Evolutionary conservation across 306 rosid genomes (phyloP).

Genomic region (Sindora glabra): DNA sequence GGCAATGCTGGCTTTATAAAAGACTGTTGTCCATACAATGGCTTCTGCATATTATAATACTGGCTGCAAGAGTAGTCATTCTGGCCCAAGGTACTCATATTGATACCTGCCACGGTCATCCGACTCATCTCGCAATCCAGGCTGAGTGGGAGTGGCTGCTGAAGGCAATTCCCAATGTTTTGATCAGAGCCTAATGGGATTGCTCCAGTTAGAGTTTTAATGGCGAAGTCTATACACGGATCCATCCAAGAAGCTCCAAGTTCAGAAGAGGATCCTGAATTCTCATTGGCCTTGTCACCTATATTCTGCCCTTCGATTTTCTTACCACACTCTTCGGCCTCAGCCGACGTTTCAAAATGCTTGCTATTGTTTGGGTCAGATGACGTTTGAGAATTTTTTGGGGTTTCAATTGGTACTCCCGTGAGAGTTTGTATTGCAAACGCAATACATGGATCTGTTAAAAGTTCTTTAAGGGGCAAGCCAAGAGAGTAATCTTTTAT

Average conservation of each 20-base stretch:
- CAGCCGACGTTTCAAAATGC: constrained; percentile 13
- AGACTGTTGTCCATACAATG: constrained; percentile 20
- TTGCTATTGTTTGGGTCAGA: constrained; percentile 2
- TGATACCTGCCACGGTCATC: constrained; percentile 19
- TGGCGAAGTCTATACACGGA: constrained; percentile 79
- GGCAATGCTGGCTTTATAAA: constrained; percentile 22
- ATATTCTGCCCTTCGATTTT: constrained; percentile 4
- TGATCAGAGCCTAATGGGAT: constrained; percentile 46
- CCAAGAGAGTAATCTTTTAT: constrained; percentile 26
- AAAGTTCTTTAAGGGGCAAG: constrained; percentile 45
- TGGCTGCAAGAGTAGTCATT: constrained; percentile 21
- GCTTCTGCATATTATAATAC: constrained; percentile 17
- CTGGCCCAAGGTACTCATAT: constrained; percentile 17
- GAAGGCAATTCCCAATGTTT: constrained; percentile 34
- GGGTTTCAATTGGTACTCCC: constrained; percentile 33
- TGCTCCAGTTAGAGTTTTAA: constrained; percentile 58
- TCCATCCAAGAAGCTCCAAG: constrained; percentile 46
- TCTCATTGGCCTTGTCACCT: constrained; percentile 12
- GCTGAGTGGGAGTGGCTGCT: constrained; percentile 42
- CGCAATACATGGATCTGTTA: constrained; percentile 86
- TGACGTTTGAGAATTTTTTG: constrained; percentile 23
- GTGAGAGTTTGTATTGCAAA: constrained; percentile 84
- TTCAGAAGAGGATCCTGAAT: constrained; percentile 27
- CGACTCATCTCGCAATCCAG: constrained; percentile 24
- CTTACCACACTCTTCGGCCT: constrained; percentile 13